Evolutionary conservation across 805 yeast genomes (phyloP), one percentile per base, ranked within the genome.

Genomic region (Starmerella bombi): DNA sequence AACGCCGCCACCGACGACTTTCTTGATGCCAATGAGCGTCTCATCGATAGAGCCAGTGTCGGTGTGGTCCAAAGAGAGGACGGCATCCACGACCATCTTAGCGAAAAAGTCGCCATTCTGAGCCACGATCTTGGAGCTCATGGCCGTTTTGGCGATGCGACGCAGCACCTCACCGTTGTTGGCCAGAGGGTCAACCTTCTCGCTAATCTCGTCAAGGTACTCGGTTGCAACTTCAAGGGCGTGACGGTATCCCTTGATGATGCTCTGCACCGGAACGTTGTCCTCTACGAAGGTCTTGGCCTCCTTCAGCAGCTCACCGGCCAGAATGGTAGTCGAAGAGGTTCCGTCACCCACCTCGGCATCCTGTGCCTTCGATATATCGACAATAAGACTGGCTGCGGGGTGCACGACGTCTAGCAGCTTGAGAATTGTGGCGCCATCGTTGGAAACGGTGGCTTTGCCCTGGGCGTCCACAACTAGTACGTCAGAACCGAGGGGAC

Each of bases 271-370:
- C 25, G 94, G 81, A 50, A 91, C 83, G 30, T 95, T 95, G 63
- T 91, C 99, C 63, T 91, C 98, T 45, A 91, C 82, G 58, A 88
- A 91, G 34, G 73, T 63, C 57, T 84, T 85, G 50, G 86, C 76
- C 62, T 91, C 97, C 58, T 84, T 84, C 51, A 91, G 68, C 44
- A 91, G 70, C 62, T 91, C 97, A 8, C 95, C 86, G 32, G 88
- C 77, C 43, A 88, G 65, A 10, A 91, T 81, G 0, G 96, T 85
- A 25, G 93, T 98, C 20, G 94, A 80, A 0, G 98, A 88, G 32
- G 99, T 91, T 51, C 99, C 99, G 58, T 91, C 97, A 45, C 97
- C 97, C 50, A 88, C 94, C 61, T 88, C 96, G 45, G 93, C 94
- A 60, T 91, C 99, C 66, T 91, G 99, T 17, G 93, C 88, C 60